Conservation (phyloP, 2,329 filamentous ascomycete species). For the Clonostachys sp. region DNA sequence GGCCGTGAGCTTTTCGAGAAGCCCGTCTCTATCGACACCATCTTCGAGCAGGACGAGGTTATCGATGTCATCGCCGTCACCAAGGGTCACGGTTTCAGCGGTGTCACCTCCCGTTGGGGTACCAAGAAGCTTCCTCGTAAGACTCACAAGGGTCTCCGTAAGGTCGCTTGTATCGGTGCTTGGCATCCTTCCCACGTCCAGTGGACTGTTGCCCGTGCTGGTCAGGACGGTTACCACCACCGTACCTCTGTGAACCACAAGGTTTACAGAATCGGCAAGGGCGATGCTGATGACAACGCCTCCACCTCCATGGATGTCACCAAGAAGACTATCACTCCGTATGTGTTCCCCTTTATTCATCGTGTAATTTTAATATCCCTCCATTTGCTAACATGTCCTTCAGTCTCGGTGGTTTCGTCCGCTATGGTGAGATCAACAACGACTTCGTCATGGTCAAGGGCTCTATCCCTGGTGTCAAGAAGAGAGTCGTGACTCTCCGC, state of each 20-base stretch:
- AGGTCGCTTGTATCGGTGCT: conserved; percentile 99
- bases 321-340: conserved; percentile 99
- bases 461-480: conserved; percentile 96
- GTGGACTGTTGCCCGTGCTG: conserved; percentile 99
- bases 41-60: conserved; percentile 99
- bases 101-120: conserved; percentile 97
- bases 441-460: conserved; percentile 98
- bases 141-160: conserved; percentile 99
- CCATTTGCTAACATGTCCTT: conserved; percentile 21
- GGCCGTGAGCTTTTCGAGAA: conserved; percentile 98
- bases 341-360: conserved; percentile 43
- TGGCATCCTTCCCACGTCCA: conserved; percentile 99
- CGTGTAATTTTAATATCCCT: background rate
- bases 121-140: conserved; percentile 99
- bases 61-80: conserved; percentile 99
- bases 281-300: conserved; percentile 82
- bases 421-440: conserved; percentile 99
- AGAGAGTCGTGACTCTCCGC: conserved; percentile 97
- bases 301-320: conserved; percentile 94
- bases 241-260: conserved; percentile 99
- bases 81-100: conserved; percentile 98
- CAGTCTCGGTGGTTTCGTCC: conserved; percentile 98
- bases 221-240: conserved; percentile 99
- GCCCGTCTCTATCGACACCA: conserved; percentile 84
- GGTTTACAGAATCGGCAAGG: conserved; percentile 98